Conservation (phyloP, 768 basidiomycete genomes). For the Amanita muscaria region DNA sequence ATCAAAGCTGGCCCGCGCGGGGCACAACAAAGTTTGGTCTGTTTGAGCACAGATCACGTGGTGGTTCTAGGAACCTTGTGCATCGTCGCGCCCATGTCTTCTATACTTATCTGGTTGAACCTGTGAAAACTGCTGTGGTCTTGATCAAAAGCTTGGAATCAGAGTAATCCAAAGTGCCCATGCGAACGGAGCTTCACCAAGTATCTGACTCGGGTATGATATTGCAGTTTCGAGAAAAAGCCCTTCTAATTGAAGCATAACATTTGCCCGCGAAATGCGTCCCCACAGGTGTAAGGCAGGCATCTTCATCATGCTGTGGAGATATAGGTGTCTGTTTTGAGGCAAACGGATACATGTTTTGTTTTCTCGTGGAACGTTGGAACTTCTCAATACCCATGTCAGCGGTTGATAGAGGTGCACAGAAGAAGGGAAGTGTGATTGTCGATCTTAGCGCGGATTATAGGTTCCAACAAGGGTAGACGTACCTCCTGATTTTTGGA, state of each 20-base stretch:
- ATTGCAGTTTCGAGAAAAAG: not conserved
- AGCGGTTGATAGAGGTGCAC: conserved; percentile 76
- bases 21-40: no score
- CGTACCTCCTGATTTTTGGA: conserved; percentile 83
- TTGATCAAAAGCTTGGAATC: conserved; percentile 70
- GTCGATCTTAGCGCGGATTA: conserved; percentile 94
- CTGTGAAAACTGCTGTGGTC: conserved; percentile 78
- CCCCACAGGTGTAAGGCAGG: conserved; percentile 93
- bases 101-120: conserved; percentile 87
- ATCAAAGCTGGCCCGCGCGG: no score
- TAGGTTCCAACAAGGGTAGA: conserved; percentile 91
- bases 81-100: no score
- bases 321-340: conserved; percentile 99
- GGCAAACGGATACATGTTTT: conserved; percentile 95
- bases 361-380: conserved; percentile 73
- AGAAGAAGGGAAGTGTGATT: conserved; percentile 65
- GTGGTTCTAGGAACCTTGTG: no score
- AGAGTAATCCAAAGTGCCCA: conserved; percentile 98
- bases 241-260: conserved; percentile 35
- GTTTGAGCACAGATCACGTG: no score
- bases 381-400: conserved; percentile 47
- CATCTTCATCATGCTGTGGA: conserved; percentile 97
- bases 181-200: conserved; percentile 94
- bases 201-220: conserved; percentile 70
- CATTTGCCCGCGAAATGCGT: conserved; percentile 92